Base-by-base conservation (phyloP, 345 rosid species). In the Boechera retrofracta region DNA sequence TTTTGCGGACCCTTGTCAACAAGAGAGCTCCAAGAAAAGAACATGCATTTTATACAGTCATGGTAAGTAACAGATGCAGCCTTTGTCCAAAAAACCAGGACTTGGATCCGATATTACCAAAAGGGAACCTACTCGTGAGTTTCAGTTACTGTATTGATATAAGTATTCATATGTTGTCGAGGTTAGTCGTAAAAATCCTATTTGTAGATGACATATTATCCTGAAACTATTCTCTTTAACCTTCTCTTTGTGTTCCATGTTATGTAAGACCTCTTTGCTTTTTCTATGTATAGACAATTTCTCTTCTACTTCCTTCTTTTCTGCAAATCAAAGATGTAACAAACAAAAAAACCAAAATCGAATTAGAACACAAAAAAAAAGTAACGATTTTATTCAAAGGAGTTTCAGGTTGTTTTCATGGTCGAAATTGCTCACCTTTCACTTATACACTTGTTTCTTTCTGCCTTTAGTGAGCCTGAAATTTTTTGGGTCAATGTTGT, bases 171-270 rank as follows among this genome's bases (percentile, higher is more conserved):
- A 54, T 74, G 28, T 42, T 64, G 56, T 64, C 29, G 3, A 28
- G 29, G 29, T 28, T 28, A 28, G 29, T 28, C 29, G 29, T 28
- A 28, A 66, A 67, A n/a, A 58, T 29, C 79, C 67, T 75, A 66
- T 75, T 59, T 75, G 53, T 75, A 49, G 44, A 75, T 75, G 42
- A 75, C 67, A 67, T 12, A 44, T 24, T 28, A 47, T 67, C 54
- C 61, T 75, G 47, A 35, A 66, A 38, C 36, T 67, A 4, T 36
- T 66, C 72, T 64, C 65, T 66, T 55, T 47, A n/a, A 8, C 39
- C 72, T 35, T 47, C 15, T 59, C 53, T 29, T 10, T 56, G 64
- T 64, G 67, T 58, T 45, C 53, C 66, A 74, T 66, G 78, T 47
- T 45, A 45, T 45, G 16, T 44, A 66, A 10, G 0, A 7, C 72